Evolutionary conservation across 78 protist species (phyloP), one percentile per base, ranked within the genome.

Genomic region (Emiliania huxleyi): DNA sequence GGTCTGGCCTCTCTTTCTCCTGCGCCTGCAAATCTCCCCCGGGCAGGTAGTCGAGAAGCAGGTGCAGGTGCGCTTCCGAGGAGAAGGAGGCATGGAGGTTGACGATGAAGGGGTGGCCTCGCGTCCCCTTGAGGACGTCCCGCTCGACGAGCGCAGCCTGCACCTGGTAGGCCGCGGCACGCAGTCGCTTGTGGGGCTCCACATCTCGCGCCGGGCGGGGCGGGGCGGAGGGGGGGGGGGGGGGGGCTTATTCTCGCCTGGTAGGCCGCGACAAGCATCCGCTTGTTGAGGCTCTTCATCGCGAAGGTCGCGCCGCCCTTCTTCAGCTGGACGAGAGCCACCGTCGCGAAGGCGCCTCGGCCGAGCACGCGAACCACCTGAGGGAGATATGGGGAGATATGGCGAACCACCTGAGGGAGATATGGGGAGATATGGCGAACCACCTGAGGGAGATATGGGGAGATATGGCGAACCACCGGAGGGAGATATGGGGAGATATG

Each of bases 31-130:
- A 56, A 49, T 93, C 95, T 55, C 95, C 95, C 0, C 95, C 95
- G 49, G n/a, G 71, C 55, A 69, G 33, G 55, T 88, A 93, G 69
- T 94, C 95, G 90, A 94, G 42, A 35, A 94, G 85, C 40, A 94
- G 0, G 69, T 91, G 90, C 25, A 94, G 93, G 69, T 46, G 69
- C n/a, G 1, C 77, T 22, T 42, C 21, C 33, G 48, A 49, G 48
- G 87, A 89, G 62, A 94, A 94, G 55, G 95, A 87, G 90, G 33
- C 95, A 35, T 96, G 96, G 15, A 97, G 94, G 42, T 1, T 25
- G 18, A 97, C 98, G 45, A 97, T 73, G 89, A 94, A 96, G 29
- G 98, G 98, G 94, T 96, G 94, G 12, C 75, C 75, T 19, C 15
- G 8, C 38, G 18, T 69, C 33, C 2, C 12, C 38, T 29, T 4